These are phyloP conservation scores for Penicillium paradoxum DNA, from an alignment of 495 filamentous ascomycete species.

Conservation along the genomic window DNA sequence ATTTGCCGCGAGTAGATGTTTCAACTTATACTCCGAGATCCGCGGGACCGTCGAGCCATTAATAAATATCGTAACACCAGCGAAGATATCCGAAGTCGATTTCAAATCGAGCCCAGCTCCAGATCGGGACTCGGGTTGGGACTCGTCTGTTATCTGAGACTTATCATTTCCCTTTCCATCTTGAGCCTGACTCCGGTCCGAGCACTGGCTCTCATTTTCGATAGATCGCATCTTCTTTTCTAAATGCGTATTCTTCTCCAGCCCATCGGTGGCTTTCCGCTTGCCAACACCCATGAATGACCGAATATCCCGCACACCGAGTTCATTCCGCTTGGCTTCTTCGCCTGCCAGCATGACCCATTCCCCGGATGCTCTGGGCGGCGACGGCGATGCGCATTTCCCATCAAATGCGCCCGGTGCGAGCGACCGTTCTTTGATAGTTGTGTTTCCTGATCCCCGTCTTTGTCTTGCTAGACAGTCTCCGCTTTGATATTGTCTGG, in stretches of 20 bases:
- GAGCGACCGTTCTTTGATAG: not conserved
- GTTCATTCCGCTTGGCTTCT: conserved; percentile 12
- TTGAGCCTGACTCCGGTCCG: not conserved
- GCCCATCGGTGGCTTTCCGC: conserved; percentile 17
- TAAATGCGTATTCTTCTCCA: conserved; percentile 14
- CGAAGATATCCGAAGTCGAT: conserved; percentile 49
- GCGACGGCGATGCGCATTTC: conserved; percentile 4
- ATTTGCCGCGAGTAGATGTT: conserved; percentile 66
- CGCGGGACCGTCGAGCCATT: conserved; percentile 80
- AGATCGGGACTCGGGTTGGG: not conserved
- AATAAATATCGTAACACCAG: conserved; percentile 69
- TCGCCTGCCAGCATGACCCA: conserved; percentile 16
- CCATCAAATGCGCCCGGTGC: conserved; percentile 18
- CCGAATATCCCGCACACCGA: conserved; percentile 37
- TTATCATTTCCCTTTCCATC: not conserved
- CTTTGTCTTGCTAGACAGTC: conserved; percentile 10
- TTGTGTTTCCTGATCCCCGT: not conserved
- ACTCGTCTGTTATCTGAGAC: not conserved
- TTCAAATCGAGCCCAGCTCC: not conserved
- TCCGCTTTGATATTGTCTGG: conserved; percentile 53
- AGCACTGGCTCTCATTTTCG: not conserved
- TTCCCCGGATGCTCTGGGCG: conserved; percentile 4
- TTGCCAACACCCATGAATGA: conserved; percentile 32
- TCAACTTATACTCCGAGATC: conserved; percentile 83
- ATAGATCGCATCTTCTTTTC: not conserved